Base-by-base conservation (phyloP, 164 flowering plant genomes). In the Malania oleifera region DNA sequence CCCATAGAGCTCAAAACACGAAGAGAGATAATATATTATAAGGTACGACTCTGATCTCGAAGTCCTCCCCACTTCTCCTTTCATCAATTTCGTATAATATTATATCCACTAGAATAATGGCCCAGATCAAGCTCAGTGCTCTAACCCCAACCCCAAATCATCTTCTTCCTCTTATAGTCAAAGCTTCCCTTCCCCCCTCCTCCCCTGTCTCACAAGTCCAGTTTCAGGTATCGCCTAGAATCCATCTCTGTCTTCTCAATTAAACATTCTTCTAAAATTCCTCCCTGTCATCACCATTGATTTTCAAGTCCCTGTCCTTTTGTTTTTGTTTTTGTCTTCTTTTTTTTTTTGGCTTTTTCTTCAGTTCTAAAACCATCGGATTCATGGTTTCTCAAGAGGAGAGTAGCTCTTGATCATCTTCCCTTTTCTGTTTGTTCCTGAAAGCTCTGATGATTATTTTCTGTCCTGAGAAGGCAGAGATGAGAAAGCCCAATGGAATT, bases 21-120 rank as follows among this genome's bases (percentile, higher is more conserved):
- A 41, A 61, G 7, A 7, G 22, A 25, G 29, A 31, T 17, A 20
- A 19, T 2, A 10, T 14, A 28, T 28, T 37, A 19, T 15, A 54
- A 63, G 5, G 9, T 24, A 24, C 7, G 38, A 46, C 63, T 56
- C 68, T 53, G 29, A 59, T 71, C 70, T 66, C 61, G 49, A 70
- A 47, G 38, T 14, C 41, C n/a, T 20, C 28, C n/a, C n/a, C 52
- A 45, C 48, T 46, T 17, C 48, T 40, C 25, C 12, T 28, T 24
- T 51, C 37, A 24, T 60, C 8, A 26, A 38, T 19, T 51, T 2
- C 18, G 37, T 27, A 18, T n/a, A n/a, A n/a, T n/a, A n/a, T n/a
- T n/a, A n/a, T 13, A 22, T 59, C 13, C 10, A 11, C 22, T 20
- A 48, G 35, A 3, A 35, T 31, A n/a, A 25, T 31, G 17, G 27